These are phyloP conservation scores for Thinopyrum elongatum DNA, from an alignment of 176 grass and related monocot species.

Conservation along the genomic window DNA sequence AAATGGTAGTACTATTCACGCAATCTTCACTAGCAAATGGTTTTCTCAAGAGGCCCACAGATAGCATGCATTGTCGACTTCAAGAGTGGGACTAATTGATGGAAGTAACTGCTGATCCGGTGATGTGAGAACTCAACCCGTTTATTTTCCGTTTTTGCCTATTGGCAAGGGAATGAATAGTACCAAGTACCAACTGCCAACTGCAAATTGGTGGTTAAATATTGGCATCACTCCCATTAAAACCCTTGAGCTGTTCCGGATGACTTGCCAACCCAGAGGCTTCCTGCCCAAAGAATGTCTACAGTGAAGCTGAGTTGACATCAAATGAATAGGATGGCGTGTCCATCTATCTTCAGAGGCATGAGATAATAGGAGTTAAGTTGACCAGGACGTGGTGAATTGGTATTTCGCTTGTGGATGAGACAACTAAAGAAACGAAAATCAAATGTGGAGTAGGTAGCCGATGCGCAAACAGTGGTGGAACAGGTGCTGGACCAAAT, in stretches of 20 bases:
- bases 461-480: background rate
- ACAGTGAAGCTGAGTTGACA: background rate
- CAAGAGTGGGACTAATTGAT: background rate
- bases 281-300: slow-evolving; percentile 8
- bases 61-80: background rate
- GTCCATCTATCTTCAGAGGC: background rate
- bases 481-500: slow-evolving; percentile 25
- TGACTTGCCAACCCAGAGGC: slow-evolving; percentile 29
- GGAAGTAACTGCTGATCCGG: background rate
- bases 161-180: background rate
- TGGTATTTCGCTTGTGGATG: background rate
- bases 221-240: background rate
- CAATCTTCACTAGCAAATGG: too few relatives aligned
- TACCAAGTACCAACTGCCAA: slow-evolving; percentile 33
- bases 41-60: background rate
- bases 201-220: slow-evolving; percentile 27
- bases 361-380: background rate
- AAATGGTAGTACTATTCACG: background rate
- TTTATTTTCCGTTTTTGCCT: slow-evolving; percentile 7
- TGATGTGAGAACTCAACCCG: slow-evolving; percentile 31
- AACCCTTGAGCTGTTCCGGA: slow-evolving; percentile 19
- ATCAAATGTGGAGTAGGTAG: slow-evolving; percentile 17
- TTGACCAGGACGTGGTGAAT: background rate
- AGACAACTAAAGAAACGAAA: background rate
- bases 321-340: slow-evolving; percentile 1